Percentiles rank a stretch among this genome's conserved stretches.
Conservation (phyloP, 306 rosid genomes). For the Cajanus cajan region DNA sequence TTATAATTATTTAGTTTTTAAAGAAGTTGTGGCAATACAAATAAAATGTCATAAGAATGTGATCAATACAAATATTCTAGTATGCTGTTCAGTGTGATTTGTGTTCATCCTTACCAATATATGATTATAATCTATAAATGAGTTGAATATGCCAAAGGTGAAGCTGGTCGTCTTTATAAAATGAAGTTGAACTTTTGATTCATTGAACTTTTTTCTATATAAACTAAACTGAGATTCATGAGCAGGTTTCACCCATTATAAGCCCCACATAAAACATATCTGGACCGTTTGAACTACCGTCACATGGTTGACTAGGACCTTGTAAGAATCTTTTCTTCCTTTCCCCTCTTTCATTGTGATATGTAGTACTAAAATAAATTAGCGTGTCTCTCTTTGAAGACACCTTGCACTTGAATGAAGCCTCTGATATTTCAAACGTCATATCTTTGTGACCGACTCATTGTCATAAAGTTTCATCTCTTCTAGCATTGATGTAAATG, state of each 20-base stretch:
- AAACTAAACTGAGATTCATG: background rate
- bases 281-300: background rate
- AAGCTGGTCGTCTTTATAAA: background rate
- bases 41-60: background rate
- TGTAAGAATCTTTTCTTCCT: background rate
- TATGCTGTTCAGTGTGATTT: background rate
- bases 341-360: background rate
- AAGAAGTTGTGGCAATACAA: background rate
- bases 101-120: background rate
- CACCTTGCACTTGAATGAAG: background rate
- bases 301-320: background rate
- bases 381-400: background rate
- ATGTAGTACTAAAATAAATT: background rate
- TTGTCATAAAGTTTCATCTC: background rate
- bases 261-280: background rate
- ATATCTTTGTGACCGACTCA: background rate
- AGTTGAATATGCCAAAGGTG: background rate
- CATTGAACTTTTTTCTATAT: background rate
- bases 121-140: background rate
- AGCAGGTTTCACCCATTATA: background rate
- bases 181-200: background rate
- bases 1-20: background rate
- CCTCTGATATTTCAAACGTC: background rate
- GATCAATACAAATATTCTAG: background rate
- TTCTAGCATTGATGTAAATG: background rate